Evolutionary conservation across 805 yeast genomes (phyloP).

Genomic region (Babjeviella inositovora): DNA sequence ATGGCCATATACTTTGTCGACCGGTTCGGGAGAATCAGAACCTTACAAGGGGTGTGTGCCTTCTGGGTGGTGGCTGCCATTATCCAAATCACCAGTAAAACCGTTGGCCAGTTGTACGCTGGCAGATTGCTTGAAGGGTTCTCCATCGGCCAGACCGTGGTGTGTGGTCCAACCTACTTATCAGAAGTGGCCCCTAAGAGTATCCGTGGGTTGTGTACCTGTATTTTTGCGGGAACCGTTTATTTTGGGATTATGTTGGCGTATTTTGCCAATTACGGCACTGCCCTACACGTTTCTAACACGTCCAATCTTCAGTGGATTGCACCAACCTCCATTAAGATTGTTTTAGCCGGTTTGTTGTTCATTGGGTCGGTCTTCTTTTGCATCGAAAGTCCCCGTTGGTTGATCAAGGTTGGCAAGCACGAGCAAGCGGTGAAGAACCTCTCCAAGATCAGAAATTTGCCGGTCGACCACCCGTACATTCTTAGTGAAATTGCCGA

Average conservation of each 20-base stretch:
- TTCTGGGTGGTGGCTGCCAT: slow-evolving; percentile 27
- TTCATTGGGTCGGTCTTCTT: slow-evolving; percentile 20
- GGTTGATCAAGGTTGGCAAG: slow-evolving; percentile 25
- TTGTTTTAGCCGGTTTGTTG: slow-evolving; percentile 28
- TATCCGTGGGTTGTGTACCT: slow-evolving; percentile 33
- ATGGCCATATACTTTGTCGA: slow-evolving; percentile 31
- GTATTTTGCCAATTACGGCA: slow-evolving; percentile 33
- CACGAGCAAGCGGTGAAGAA: slow-evolving; percentile 20
- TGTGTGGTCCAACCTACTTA: slow-evolving; percentile 36
- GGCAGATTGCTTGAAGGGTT: slow-evolving; percentile 40
- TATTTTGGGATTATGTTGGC: slow-evolving; percentile 35
- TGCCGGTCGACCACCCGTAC: slow-evolving; percentile 29
- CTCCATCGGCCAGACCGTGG: slow-evolving; percentile 40
- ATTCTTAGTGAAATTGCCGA: slow-evolving; percentile 32
- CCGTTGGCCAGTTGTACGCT: slow-evolving; percentile 33
- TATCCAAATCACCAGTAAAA: slow-evolving; percentile 27
- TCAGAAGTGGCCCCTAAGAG: slow-evolving; percentile 36
- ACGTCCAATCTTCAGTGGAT: slow-evolving; percentile 28
- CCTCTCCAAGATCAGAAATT: slow-evolving; percentile 23
- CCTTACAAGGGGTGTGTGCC: slow-evolving; percentile 23
- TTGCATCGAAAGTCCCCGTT: slow-evolving; percentile 33
- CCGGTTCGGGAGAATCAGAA: slow-evolving; percentile 30
- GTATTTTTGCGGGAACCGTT: slow-evolving; percentile 41
- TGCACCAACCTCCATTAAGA: slow-evolving; percentile 29
- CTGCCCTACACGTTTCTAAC: slow-evolving; percentile 23